A percentile compares a stretch with the other conserved stretches of the same genome.
Evolutionary conservation across 2,329 filamentous ascomycete species (phyloP).

Genomic region (Diplodia corticola): DNA sequence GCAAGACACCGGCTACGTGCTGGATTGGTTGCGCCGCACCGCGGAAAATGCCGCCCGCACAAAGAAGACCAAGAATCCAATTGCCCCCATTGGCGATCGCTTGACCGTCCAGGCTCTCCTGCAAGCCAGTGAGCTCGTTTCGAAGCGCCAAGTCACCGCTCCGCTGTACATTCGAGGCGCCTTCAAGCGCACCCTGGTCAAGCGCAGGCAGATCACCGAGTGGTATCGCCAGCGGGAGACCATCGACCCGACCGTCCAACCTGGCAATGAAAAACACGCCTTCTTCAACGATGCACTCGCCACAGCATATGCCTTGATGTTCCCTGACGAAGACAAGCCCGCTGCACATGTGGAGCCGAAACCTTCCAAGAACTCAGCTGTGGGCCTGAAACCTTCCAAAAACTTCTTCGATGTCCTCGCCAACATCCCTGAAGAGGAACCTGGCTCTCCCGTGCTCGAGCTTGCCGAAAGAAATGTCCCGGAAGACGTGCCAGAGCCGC

Average conservation of each 20-base stretch:
- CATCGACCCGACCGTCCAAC: neutral
- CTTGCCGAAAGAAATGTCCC: neutral
- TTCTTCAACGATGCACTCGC: slow-evolving; percentile 9
- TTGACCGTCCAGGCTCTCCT: neutral
- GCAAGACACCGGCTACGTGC: neutral
- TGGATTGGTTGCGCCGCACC: slow-evolving; percentile 3
- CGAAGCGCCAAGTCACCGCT: slow-evolving; percentile 1
- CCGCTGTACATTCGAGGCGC: slow-evolving; percentile 2
- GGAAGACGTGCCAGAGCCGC: neutral
- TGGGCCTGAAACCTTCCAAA: neutral
- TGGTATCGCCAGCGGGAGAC: slow-evolving; percentile 1
- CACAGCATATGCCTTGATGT: slow-evolving; percentile 11
- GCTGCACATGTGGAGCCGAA: neutral
- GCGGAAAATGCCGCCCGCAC: neutral
- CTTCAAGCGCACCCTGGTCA: slow-evolving; percentile 16
- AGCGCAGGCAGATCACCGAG: slow-evolving; percentile 5
- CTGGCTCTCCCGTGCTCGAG: neutral
- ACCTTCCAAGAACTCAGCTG: neutral
- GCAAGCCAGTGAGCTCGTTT: slow-evolving; percentile 8
- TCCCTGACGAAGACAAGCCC: neutral
- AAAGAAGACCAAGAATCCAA: neutral
- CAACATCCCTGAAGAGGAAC: neutral
- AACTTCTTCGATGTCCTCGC: slow-evolving; percentile 13
- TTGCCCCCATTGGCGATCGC: slow-evolving; percentile 1
- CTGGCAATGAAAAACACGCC: neutral